A percentile compares a stretch with the other conserved stretches of the same genome.
Conservation (phyloP, 2,329 filamentous ascomycete species). For the Penicillium rolfsii region DNA sequence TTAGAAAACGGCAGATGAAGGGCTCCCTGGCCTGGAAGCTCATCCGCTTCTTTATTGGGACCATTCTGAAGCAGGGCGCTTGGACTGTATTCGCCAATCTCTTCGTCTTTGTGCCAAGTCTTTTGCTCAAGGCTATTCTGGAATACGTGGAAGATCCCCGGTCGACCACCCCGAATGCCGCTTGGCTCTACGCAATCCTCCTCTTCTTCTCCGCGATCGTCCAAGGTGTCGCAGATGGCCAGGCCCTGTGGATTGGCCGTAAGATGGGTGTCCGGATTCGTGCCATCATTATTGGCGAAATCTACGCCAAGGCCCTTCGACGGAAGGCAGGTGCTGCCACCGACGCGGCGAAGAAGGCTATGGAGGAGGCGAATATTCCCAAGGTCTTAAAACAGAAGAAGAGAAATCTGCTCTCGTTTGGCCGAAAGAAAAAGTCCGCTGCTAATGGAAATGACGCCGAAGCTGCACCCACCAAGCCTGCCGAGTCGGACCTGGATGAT, state of each 20-base stretch:
- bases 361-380: slow-evolving; percentile 47
- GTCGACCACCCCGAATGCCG: slow-evolving; percentile 76
- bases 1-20: slow-evolving; percentile 83
- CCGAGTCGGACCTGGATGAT: slow-evolving; percentile 25
- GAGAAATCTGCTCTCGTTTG: slow-evolving; percentile 57
- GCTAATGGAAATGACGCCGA: slow-evolving; percentile 32
- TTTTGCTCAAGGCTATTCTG: slow-evolving; percentile 87
- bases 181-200: slow-evolving; percentile 94
- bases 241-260: slow-evolving; percentile 89
- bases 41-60: slow-evolving; percentile 78
- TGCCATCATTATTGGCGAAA: slow-evolving; percentile 94
- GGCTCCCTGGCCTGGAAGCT: slow-evolving; percentile 78
- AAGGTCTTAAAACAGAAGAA: slow-evolving; percentile 38
- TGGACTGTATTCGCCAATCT: slow-evolving; percentile 80
- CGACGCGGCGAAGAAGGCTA: slow-evolving; percentile 71
- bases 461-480: slow-evolving; percentile 20
- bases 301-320: slow-evolving; percentile 92
- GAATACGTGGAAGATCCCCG: slow-evolving; percentile 89
- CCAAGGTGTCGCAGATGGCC: slow-evolving; percentile 80
- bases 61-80: slow-evolving; percentile 73
- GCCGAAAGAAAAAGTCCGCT: slow-evolving; percentile 58
- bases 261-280: slow-evolving; percentile 92
- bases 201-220: slow-evolving; percentile 81
- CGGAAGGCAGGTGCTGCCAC: slow-evolving; percentile 80
- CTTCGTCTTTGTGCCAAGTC: slow-evolving; percentile 87